Conservation (phyloP, 2,329 filamentous ascomycete species). For the Penicillium italicum region DNA sequence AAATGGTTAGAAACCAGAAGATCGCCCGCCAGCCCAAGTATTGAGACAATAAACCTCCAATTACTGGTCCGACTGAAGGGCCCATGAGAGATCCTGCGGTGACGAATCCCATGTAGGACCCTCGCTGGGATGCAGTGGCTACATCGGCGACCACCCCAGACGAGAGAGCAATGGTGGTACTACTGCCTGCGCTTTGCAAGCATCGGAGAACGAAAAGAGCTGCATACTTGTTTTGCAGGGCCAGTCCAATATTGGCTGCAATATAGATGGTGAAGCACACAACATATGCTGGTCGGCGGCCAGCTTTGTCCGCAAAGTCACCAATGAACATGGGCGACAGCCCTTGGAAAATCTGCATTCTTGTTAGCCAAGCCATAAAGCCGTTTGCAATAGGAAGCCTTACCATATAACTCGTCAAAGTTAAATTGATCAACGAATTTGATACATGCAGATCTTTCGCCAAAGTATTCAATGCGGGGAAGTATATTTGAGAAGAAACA, state of each 20-base stretch:
- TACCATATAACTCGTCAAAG: conserved; percentile 29
- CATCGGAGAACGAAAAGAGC: conserved; percentile 39
- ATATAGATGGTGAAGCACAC: conserved; percentile 51
- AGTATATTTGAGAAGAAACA: conserved; percentile 45
- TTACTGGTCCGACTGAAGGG: conserved; percentile 35
- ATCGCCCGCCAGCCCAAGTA: conserved; percentile 41
- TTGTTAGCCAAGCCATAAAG: background rate
- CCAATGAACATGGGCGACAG: conserved; percentile 52
- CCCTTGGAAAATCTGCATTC: conserved; percentile 49
- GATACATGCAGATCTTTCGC: conserved; percentile 30
- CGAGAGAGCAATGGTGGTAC: conserved; percentile 41
- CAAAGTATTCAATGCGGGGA: conserved; percentile 39
- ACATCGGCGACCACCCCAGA: conserved; percentile 42
- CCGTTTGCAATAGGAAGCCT: background rate
- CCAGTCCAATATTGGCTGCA: conserved; percentile 40
- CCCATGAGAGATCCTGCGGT: conserved; percentile 33
- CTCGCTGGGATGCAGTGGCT: conserved; percentile 37
- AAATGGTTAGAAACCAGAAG: conserved; percentile 51
- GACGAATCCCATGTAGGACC: conserved; percentile 42
- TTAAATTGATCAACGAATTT: conserved; percentile 26
- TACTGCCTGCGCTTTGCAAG: conserved; percentile 42
- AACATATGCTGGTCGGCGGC: conserved; percentile 51
- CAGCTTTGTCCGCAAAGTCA: conserved; percentile 50
- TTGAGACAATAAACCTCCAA: conserved; percentile 35
- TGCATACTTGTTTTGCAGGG: conserved; percentile 38